These are phyloP conservation scores for Tricladium varicosporioides DNA, from an alignment of 2,329 filamentous ascomycete species.

Conservation along the genomic window DNA sequence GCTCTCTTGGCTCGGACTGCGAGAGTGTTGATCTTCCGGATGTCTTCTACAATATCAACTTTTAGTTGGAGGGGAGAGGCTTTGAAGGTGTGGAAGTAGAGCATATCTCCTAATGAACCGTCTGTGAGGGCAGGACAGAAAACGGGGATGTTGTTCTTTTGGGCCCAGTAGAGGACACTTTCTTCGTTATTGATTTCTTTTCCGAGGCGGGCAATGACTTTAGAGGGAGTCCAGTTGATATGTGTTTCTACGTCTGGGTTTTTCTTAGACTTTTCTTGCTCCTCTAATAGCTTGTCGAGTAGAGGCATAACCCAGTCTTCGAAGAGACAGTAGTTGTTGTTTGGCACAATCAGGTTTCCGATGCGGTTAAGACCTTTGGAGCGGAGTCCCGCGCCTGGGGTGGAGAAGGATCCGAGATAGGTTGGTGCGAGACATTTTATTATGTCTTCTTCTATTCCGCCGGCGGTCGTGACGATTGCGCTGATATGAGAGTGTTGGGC, in stretches of 20 bases:
- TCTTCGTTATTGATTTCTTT: slow-evolving; percentile 91
- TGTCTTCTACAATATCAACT: slow-evolving; percentile 91
- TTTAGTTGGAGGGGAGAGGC: slow-evolving; percentile 76
- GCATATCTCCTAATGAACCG: slow-evolving; percentile 93
- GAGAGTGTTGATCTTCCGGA: slow-evolving; percentile 88
- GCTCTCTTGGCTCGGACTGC: slow-evolving; percentile 82
- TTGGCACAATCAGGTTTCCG: slow-evolving; percentile 92
- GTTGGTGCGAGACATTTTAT: slow-evolving; percentile 97
- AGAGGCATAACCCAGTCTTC: slow-evolving; percentile 98
- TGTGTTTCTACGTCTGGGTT: slow-evolving; percentile 53
- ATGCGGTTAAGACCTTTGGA: slow-evolving; percentile 90
- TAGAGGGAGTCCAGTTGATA: slow-evolving; percentile 90
- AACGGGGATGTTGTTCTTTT: slow-evolving; percentile 93
- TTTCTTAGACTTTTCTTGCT: slow-evolving; percentile 79
- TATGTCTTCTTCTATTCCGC: slow-evolving; percentile 93
- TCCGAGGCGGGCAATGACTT: slow-evolving; percentile 84
- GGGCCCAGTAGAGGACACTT: slow-evolving; percentile 93
- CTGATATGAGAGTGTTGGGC: slow-evolving; percentile 92
- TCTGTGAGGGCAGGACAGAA: slow-evolving; percentile 97
- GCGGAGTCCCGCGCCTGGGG: slow-evolving; percentile 73
- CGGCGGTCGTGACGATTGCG: slow-evolving; percentile 90
- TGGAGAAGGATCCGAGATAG: slow-evolving; percentile 84
- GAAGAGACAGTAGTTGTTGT: slow-evolving; percentile 95
- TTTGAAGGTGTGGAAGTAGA: slow-evolving; percentile 98
- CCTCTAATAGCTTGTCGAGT: slow-evolving; percentile 87